Evolutionary conservation across 73 alveolate species (phyloP).

Genomic region (Paramecium primaurelia): DNA sequence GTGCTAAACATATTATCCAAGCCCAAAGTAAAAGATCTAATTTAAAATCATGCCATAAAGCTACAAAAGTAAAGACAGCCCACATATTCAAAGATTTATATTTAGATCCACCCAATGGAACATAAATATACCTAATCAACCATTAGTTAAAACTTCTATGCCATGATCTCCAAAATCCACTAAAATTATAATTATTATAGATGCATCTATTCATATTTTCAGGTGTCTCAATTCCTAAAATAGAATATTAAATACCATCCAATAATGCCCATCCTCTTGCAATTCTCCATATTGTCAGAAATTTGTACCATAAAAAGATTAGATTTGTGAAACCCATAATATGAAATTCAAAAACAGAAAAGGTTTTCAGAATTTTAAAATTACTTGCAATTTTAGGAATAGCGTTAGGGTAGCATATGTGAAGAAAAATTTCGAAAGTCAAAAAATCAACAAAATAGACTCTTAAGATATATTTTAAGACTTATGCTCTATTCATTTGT

Average conservation of each 20-base stretch:
- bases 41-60: conserved; percentile 88
- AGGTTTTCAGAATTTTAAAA: neutral
- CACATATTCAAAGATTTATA: conserved; percentile 75
- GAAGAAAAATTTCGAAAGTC: neutral
- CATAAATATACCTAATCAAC: conserved; percentile 86
- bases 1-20: conserved; percentile 81
- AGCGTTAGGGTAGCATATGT: conserved; percentile 17
- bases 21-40: conserved; percentile 87
- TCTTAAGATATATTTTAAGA: conserved; percentile 13
- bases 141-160: conserved; percentile 92
- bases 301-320: conserved; percentile 72
- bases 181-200: conserved; percentile 77
- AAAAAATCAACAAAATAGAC: neutral
- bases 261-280: conserved; percentile 86
- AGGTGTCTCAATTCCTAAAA: conserved; percentile 58
- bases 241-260: conserved; percentile 69
- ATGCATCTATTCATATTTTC: conserved; percentile 93
- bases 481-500: neutral
- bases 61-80: conserved; percentile 84
- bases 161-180: conserved; percentile 93
- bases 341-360: neutral
- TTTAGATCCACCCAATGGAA: conserved; percentile 92
- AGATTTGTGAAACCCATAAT: conserved; percentile 40
- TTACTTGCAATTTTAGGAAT: neutral
- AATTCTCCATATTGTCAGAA: conserved; percentile 80